Percentiles rank a stretch among this genome's conserved stretches.
phyloP scores from a whole-genome alignment of 768 basidiomycete species.

The Lactarius deliciosus region DNA sequence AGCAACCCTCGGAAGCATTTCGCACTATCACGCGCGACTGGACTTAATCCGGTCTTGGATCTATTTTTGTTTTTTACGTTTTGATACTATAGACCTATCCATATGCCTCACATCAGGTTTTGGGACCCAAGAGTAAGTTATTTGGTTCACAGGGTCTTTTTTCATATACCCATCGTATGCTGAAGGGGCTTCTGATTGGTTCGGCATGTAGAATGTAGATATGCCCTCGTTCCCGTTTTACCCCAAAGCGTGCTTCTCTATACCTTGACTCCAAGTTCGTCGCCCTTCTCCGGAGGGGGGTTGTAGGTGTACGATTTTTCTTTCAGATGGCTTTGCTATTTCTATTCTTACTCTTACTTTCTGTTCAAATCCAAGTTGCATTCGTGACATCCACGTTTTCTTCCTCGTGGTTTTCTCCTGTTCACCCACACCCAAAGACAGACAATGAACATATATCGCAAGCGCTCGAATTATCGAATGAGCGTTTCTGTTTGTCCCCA shows the following conservation, averaged over 20 bases:
- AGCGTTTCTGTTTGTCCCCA: too few relatives aligned
- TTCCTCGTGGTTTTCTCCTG: too few relatives aligned
- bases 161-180: neutral
- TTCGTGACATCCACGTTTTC: too few relatives aligned
- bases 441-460: too few relatives aligned
- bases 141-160: neutral
- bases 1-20: neutral
- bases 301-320: too few relatives aligned
- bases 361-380: too few relatives aligned
- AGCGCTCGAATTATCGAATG: too few relatives aligned
- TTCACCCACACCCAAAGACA: too few relatives aligned
- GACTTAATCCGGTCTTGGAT: neutral
- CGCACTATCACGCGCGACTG: neutral
- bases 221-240: neutral
- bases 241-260: neutral
- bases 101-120: neutral
- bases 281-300: too few relatives aligned
- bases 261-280: neutral
- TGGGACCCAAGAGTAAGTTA: neutral
- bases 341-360: too few relatives aligned
- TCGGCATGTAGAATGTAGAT: neutral
- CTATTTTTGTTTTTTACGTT: neutral
- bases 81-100: neutral
- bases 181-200: neutral
- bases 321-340: too few relatives aligned